These are phyloP conservation scores for Calonectria pauciramosa DNA, from an alignment of 2,329 filamentous ascomycete species.

Conservation along the genomic window DNA sequence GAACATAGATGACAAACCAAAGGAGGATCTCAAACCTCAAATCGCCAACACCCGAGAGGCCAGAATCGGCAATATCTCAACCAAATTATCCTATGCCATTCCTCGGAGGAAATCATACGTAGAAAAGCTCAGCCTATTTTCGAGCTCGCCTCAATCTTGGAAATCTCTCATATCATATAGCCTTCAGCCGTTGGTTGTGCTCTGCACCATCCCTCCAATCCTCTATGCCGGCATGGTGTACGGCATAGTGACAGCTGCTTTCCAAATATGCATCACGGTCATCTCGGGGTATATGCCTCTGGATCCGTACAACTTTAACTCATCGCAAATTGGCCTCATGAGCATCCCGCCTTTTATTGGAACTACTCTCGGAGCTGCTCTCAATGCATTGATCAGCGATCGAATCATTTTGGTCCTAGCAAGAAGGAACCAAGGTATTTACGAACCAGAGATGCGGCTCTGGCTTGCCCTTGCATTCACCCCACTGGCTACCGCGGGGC, in stretches of 20 bases:
- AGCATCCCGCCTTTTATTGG: constrained; percentile 57
- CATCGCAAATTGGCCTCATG: constrained; percentile 55
- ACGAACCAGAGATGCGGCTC: constrained; percentile 60
- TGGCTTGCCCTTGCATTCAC: constrained; percentile 45
- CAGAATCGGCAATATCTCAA: no score
- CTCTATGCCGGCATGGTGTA: constrained; percentile 17
- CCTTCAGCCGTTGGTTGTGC: constrained; percentile 17
- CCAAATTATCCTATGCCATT: no score
- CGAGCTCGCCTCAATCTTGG: not conserved
- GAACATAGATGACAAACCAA: no score
- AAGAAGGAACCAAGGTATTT: constrained; percentile 54
- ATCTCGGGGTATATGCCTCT: not conserved
- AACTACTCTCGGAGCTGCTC: constrained; percentile 48
- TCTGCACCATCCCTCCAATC: constrained; percentile 19
- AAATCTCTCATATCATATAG: not conserved
- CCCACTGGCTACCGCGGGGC: constrained; percentile 3
- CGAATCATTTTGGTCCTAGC: constrained; percentile 51
- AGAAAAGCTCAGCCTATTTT: not conserved
- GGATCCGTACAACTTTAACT: constrained; percentile 54
- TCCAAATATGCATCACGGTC: not conserved
- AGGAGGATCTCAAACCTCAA: not conserved
- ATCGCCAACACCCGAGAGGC: no score
- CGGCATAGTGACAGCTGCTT: not conserved
- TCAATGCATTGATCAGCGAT: constrained; percentile 53
- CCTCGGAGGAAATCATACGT: not conserved